phyloP scores from a whole-genome alignment of 1,284 basidiomycete genomes.

The Leccinum ponderosum region DNA sequence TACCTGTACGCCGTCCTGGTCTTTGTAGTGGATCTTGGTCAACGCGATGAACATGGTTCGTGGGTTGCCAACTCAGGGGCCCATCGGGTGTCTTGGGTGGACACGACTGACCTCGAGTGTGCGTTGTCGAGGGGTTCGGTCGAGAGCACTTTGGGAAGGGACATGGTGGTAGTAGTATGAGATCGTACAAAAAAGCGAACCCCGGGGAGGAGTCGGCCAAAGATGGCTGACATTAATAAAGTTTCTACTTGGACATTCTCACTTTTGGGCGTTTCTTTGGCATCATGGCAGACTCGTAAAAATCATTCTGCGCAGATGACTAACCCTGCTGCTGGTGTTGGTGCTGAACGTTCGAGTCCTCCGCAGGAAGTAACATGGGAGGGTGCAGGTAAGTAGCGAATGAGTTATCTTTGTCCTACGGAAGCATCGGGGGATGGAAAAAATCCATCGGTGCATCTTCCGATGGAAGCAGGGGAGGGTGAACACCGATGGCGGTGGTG shows the following conservation, averaged over 20 bases:
- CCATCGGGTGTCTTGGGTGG: not conserved
- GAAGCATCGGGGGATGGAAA: slow-evolving; percentile 50
- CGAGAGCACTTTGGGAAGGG: slow-evolving; percentile 39
- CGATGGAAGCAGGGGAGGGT: slow-evolving; percentile 59
- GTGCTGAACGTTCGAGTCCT: slow-evolving; percentile 34
- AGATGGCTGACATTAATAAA: slow-evolving; percentile 4
- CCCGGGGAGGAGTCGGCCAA: slow-evolving; percentile 6
- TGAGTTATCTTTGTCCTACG: slow-evolving; percentile 51
- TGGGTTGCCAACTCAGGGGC: not conserved
- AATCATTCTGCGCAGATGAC: slow-evolving; percentile 23
- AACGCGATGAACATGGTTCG: slow-evolving; percentile 67
- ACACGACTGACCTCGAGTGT: slow-evolving; percentile 56
- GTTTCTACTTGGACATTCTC: not conserved
- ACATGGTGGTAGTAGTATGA: slow-evolving; percentile 19
- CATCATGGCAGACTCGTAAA: slow-evolving; percentile 29
- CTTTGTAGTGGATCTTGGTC: slow-evolving; percentile 73
- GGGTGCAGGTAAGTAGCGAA: slow-evolving; percentile 58
- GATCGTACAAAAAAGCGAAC: not conserved
- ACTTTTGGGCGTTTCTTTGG: slow-evolving; percentile 5
- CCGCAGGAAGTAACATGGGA: slow-evolving; percentile 51
- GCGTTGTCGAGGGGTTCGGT: slow-evolving; percentile 51
- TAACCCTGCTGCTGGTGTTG: slow-evolving; percentile 38
- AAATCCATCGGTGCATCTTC: slow-evolving; percentile 52
- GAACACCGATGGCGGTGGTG: slow-evolving; percentile 32
- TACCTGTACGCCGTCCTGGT: slow-evolving; percentile 75